phyloP scores from a whole-genome alignment of 768 basidiomycete genomes.

The Podaxis sp. region DNA sequence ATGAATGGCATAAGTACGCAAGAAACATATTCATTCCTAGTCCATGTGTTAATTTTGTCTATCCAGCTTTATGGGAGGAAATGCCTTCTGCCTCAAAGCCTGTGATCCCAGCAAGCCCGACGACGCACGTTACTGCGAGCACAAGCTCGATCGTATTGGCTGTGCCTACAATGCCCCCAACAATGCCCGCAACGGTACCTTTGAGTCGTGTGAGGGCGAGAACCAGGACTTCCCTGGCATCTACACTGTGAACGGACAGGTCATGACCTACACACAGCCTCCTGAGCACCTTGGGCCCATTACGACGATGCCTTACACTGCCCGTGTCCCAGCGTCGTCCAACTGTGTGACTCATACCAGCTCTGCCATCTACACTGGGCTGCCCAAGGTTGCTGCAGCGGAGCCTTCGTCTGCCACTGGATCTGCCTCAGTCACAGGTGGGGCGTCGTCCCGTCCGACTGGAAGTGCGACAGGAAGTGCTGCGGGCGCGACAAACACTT shows the following conservation, averaged over 20 bases:
- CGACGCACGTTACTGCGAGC: constrained; percentile 56
- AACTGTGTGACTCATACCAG: constrained; percentile 35
- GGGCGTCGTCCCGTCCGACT: constrained; percentile 3
- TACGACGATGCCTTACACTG: constrained; percentile 36
- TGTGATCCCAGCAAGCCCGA: constrained; percentile 30
- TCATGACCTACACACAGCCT: constrained; percentile 41
- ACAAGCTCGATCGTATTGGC: constrained; percentile 74
- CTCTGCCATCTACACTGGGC: constrained; percentile 28
- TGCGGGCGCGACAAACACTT: neutral
- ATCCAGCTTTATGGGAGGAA: constrained; percentile 1
- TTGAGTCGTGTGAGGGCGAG: constrained; percentile 63
- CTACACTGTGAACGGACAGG: constrained; percentile 30
- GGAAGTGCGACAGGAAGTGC: constrained; percentile 10
- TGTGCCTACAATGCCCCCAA: constrained; percentile 73
- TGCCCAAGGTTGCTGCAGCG: constrained; percentile 19
- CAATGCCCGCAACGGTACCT: constrained; percentile 53
- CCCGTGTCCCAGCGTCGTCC: constrained; percentile 36
- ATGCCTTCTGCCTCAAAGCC: constrained; percentile 16
- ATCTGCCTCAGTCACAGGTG: constrained; percentile 5
- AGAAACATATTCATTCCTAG: neutral
- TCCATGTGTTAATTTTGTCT: constrained; percentile 16
- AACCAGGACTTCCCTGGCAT: constrained; percentile 59
- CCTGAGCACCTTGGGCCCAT: constrained; percentile 38
- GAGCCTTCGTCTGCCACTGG: constrained; percentile 6
- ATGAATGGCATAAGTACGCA: constrained; percentile 56